Percentiles rank a stretch among this genome's conserved stretches.
Conservation (phyloP, 1,139 yeast genomes). For the Spathaspora sp. region DNA sequence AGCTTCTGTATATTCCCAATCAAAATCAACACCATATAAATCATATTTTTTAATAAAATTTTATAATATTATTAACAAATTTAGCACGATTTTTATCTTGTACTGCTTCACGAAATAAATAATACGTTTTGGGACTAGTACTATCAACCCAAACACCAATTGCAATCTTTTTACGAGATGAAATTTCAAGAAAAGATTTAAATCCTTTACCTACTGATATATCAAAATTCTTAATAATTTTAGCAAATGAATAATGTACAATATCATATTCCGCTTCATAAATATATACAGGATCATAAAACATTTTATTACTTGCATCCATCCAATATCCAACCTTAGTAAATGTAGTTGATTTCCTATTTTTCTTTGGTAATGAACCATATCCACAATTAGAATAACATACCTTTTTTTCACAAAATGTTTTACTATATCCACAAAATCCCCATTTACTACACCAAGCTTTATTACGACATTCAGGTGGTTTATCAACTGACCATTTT, state of each 20-base stretch:
- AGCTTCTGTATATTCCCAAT: conserved; percentile 23
- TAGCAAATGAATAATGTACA: conserved; percentile 19
- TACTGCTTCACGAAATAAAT: conserved; percentile 14
- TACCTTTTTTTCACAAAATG: conserved; percentile 15
- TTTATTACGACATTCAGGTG: conserved; percentile 16
- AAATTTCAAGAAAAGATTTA: conserved; percentile 12
- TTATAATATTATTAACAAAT: conserved; percentile 17
- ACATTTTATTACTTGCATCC: conserved; percentile 12
- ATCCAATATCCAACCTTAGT: conserved; percentile 19
- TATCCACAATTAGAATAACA: conserved; percentile 20
- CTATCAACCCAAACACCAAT: conserved; percentile 17
- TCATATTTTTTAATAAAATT: conserved; percentile 13
- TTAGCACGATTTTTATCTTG: conserved; percentile 12
- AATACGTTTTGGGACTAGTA: conserved; percentile 11
- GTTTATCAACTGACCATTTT: neutral
- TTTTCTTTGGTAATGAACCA: conserved; percentile 17
- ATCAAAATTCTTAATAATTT: conserved; percentile 14
- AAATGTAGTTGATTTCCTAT: conserved; percentile 13
- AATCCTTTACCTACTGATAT: conserved; percentile 10
- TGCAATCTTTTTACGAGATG: conserved; percentile 16
- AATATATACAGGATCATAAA: conserved; percentile 12
- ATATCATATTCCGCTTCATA: conserved; percentile 11
- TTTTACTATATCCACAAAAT: conserved; percentile 17
- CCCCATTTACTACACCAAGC: conserved; percentile 18
- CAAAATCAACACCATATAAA: conserved; percentile 22